A percentile compares a stretch with the other conserved stretches of the same genome.
These are phyloP conservation scores for Tremellales sp. DNA, from an alignment of 1,284 basidiomycete genomes.

Conservation along the genomic window DNA sequence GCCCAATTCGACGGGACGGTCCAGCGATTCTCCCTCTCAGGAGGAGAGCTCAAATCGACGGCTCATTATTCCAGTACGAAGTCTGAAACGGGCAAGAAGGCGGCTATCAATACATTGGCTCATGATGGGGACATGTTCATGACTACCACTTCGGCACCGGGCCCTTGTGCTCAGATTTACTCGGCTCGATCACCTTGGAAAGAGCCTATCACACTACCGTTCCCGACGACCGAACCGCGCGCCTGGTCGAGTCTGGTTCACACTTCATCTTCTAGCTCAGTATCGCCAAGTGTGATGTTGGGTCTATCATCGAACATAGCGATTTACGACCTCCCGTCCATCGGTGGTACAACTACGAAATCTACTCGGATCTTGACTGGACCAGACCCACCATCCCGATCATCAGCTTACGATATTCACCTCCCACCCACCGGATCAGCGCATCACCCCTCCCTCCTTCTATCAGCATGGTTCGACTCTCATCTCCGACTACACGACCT, in stretches of 20 bases:
- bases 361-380: slow-evolving; percentile 15
- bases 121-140: slow-evolving; percentile 18
- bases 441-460: slow-evolving; percentile 16
- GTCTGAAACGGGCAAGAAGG: neutral
- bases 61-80: neutral
- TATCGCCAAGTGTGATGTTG: slow-evolving; percentile 14
- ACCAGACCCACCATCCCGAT: slow-evolving; percentile 20
- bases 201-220: slow-evolving; percentile 19
- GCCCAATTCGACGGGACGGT: slow-evolving; percentile 41
- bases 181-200: slow-evolving; percentile 35
- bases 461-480: slow-evolving; percentile 46
- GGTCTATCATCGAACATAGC: slow-evolving; percentile 19
- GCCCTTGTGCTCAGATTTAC: slow-evolving; percentile 20
- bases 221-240: slow-evolving; percentile 7
- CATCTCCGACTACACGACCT: slow-evolving; percentile 44
- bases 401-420: slow-evolving; percentile 30
- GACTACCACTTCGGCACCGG: slow-evolving; percentile 25
- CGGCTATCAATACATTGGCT: slow-evolving; percentile 14
- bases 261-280: slow-evolving; percentile 1
- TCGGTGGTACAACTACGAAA: neutral
- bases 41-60: neutral
- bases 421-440: slow-evolving; percentile 5
- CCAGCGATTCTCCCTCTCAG: slow-evolving; percentile 20
- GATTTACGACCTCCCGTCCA: slow-evolving; percentile 12
- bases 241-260: slow-evolving; percentile 38